Evolutionary conservation across 371 early-diverging fungal genomes (phyloP).

Genomic region (Lichtheimia corymbifera): DNA sequence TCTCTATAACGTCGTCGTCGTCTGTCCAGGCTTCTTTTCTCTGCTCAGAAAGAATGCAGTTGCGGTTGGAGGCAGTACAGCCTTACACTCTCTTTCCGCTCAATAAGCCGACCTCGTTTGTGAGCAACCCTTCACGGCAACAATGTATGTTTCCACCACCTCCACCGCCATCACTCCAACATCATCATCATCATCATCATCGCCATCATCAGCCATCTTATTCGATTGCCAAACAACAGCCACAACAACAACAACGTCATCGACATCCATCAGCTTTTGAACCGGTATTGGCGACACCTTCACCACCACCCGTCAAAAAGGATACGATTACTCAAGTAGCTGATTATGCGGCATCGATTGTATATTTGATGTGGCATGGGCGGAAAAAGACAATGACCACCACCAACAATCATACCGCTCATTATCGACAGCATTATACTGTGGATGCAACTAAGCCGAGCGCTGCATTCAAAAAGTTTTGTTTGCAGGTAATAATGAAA

Average conservation of each 20-base stretch:
- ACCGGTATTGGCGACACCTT: slow-evolving; percentile 8
- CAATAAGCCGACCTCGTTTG: slow-evolving; percentile 12
- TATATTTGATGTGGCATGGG: slow-evolving; percentile 67
- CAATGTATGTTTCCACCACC: slow-evolving; percentile 8
- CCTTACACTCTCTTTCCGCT: slow-evolving; percentile 25
- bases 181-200: background rate
- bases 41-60: slow-evolving; percentile 11
- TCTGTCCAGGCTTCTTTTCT: background rate
- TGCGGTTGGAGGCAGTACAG: slow-evolving; percentile 22
- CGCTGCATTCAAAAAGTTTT: slow-evolving; percentile 63
- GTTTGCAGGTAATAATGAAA: slow-evolving; percentile 45
- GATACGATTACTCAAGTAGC: slow-evolving; percentile 40
- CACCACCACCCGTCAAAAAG: background rate
- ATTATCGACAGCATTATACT: slow-evolving; percentile 14
- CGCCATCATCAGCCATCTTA: background rate
- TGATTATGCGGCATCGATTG: slow-evolving; percentile 64
- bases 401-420: background rate
- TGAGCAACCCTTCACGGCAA: background rate
- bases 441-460: slow-evolving; percentile 46
- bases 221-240: background rate
- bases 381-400: slow-evolving; percentile 27
- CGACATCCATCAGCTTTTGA: slow-evolving; percentile 15
- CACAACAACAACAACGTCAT: slow-evolving; percentile 1
- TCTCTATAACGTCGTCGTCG: background rate
- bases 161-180: background rate